Evolutionary conservation across 1,139 yeast species (phyloP).

Genomic region (Zygosaccharomyces pseudobailii): DNA sequence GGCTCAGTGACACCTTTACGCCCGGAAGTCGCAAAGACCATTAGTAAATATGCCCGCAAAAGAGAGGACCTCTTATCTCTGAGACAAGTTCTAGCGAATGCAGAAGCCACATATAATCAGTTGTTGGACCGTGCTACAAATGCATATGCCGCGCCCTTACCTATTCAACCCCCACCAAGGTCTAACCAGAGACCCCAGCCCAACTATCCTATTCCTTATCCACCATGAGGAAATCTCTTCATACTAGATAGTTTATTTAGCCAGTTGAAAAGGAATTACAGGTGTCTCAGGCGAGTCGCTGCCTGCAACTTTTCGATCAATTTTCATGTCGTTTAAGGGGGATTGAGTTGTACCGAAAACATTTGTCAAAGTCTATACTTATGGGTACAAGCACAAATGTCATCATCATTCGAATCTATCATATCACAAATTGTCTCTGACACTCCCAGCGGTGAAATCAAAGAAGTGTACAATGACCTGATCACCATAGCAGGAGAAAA

Average conservation of each 20-base stretch:
- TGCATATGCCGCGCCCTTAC: conserved; percentile 16
- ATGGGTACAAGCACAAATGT: conserved; percentile 4
- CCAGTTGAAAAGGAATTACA: neutral
- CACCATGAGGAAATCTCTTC: neutral
- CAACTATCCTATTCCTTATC: conserved; percentile 1
- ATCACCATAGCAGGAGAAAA: conserved; percentile 32
- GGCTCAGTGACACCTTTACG: conserved; percentile 67
- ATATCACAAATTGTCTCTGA: conserved; percentile 28
- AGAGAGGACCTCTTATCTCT: conserved; percentile 71
- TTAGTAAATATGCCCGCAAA: conserved; percentile 69
- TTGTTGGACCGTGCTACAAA: conserved; percentile 48
- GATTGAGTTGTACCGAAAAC: neutral
- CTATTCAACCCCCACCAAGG: conserved; percentile 4
- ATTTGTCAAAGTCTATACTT: neutral
- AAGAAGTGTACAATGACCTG: conserved; percentile 34
- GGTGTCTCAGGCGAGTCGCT: neutral
- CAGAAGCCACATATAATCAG: conserved; percentile 65
- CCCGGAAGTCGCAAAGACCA: conserved; percentile 64
- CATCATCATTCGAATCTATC: conserved; percentile 23
- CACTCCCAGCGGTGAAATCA: conserved; percentile 37
- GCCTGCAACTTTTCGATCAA: neutral
- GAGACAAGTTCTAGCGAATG: conserved; percentile 62
- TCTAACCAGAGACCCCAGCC: conserved; percentile 2
- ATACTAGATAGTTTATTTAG: neutral
- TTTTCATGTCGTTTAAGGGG: neutral